Evolutionary conservation across 2,329 filamentous ascomycete genomes (phyloP).

Genomic region (Aspergillus eucalypticola): DNA sequence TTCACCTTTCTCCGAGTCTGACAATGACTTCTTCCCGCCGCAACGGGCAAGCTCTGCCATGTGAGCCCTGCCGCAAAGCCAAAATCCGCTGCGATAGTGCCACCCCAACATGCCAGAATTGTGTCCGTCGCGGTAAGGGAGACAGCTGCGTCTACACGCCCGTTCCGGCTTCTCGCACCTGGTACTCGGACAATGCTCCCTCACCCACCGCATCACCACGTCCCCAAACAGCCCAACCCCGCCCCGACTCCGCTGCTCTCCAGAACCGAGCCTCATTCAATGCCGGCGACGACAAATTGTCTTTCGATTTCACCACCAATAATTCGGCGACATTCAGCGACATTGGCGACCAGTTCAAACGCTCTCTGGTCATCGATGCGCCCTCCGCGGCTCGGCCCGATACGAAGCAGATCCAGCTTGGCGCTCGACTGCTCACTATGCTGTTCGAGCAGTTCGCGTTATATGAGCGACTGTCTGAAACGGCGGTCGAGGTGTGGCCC

Average conservation of each 20-base stretch:
- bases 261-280: background rate
- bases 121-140: constrained; percentile 16
- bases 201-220: constrained; percentile 2
- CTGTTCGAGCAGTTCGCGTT: constrained; percentile 23
- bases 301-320: constrained; percentile 13
- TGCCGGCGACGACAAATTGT: constrained; percentile 8
- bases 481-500: constrained; percentile 19
- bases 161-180: constrained; percentile 15
- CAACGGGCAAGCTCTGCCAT: constrained; percentile 23
- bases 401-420: constrained; percentile 22
- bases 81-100: constrained; percentile 28
- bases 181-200: constrained; percentile 7
- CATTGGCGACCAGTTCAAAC: constrained; percentile 5
- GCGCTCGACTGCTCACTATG: constrained; percentile 23
- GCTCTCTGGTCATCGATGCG: background rate
- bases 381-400: background rate
- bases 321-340: constrained; percentile 22
- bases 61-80: constrained; percentile 29
- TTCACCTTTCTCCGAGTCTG: background rate
- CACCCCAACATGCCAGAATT: constrained; percentile 24
- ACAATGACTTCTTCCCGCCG: constrained; percentile 7
- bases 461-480: constrained; percentile 19
- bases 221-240: background rate
- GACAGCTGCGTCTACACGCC: constrained; percentile 23
- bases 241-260: background rate